Conservation (phyloP, 1,139 yeast species). For the Protomyces pachydermus region DNA sequence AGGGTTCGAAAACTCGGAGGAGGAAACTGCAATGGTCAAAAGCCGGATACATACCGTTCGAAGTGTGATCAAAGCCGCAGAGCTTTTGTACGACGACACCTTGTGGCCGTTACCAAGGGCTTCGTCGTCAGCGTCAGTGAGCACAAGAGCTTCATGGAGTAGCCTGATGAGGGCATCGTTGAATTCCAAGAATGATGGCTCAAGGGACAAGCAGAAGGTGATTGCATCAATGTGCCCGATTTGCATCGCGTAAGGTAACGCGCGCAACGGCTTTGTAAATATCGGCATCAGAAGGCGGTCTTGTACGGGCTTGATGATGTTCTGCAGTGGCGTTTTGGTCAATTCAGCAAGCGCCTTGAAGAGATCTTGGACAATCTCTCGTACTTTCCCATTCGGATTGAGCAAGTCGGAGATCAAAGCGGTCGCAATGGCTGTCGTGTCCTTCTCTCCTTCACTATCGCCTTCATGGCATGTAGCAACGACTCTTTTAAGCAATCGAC, state of each 20-base stretch:
- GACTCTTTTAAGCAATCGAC: constrained; percentile 57
- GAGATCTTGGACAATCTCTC: constrained; percentile 75
- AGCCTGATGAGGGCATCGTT: constrained; percentile 83
- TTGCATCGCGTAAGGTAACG: constrained; percentile 97
- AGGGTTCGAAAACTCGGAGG: constrained; percentile 55
- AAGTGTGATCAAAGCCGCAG: constrained; percentile 78
- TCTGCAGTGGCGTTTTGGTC: constrained; percentile 63
- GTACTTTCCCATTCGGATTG: constrained; percentile 74
- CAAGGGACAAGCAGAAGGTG: constrained; percentile 76
- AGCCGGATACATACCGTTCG: constrained; percentile 85
- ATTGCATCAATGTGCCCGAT: constrained; percentile 97
- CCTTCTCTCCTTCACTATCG: constrained; percentile 46
- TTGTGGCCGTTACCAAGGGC: constrained; percentile 83
- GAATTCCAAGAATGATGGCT: constrained; percentile 74
- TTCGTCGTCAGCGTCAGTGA: constrained; percentile 97
- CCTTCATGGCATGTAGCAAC: constrained; percentile 60
- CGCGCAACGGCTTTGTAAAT: constrained; percentile 92
- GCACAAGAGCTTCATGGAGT: constrained; percentile 80
- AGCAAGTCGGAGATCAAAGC: constrained; percentile 79
- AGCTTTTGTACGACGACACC: constrained; percentile 76
- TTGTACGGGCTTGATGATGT: constrained; percentile 76
- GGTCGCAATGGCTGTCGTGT: neutral
- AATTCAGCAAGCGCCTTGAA: constrained; percentile 63
- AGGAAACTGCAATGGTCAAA: constrained; percentile 75
- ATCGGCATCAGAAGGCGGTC: constrained; percentile 82